Evolutionary conservation across 225 moss, liverwort and hornwort species (phyloP), one percentile per base, ranked within the genome.

Genomic region (Sphagnum tenellum): DNA sequence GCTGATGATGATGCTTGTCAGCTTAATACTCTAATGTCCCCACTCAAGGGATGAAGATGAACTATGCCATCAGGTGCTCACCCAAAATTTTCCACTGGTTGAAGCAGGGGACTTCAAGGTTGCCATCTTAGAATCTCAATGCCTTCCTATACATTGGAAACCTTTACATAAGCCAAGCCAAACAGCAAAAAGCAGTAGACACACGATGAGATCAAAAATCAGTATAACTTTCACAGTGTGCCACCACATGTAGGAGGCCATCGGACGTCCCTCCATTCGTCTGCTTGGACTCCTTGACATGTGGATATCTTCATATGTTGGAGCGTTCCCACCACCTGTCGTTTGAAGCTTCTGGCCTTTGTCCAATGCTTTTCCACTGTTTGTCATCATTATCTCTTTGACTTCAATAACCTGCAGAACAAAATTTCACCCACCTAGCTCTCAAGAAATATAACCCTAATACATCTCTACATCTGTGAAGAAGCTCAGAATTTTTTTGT

Each of bases 91-190:
- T 29, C 29, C 29, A 29, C 29, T 29, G 29, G 29, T 29, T 29
- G 29, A 29, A 29, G 29, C 29, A 29, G 29, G 29, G 29, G 29
- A 29, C 29, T 29, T 29, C 29, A 29, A 29, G 29, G 29, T 29
- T 29, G 29, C 29, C 29, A 29, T 29, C 29, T 29, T 29, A 29
- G 29, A 29, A 29, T 29, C 29, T 29, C 29, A 29, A 29, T 29
- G 29, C 29, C 29, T 29, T 29, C 11, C 14, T 4, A 82, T 78
- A 75, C 82, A 84, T 11, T 63, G 66, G 56, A 84, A 84, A 49
- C 83, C 83, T 11, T 56, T 53, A 61, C 83, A 84, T 64, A 84
- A 80, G 59, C 72, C 77, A 50, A 84, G 70, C 83, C 83, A 84
- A 56, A 84, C 77, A 0, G 72, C 79, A 63, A 84, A 84, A 29